Evolutionary conservation across 805 yeast genomes (phyloP).

Genomic region (Danielia oregonensis): DNA sequence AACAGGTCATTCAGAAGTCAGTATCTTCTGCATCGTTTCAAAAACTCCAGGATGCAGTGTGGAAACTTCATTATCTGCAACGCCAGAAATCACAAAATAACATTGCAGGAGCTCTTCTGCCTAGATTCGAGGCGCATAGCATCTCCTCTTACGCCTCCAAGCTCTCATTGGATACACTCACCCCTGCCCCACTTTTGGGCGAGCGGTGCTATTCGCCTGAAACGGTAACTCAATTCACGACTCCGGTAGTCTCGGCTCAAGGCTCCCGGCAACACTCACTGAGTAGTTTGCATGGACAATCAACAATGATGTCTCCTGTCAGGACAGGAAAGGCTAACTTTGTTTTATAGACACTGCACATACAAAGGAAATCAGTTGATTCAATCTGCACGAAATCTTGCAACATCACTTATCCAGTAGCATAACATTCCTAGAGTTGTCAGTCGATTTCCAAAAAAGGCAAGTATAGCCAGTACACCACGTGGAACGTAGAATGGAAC

Average conservation of each 20-base stretch:
- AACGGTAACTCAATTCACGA: constrained; percentile 14
- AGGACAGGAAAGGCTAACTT: constrained; percentile 5
- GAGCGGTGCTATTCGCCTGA: constrained; percentile 16
- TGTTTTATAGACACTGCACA: constrained; percentile 2
- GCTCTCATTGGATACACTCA: constrained; percentile 7
- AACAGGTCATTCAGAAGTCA: constrained; percentile 4
- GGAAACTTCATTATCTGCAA: constrained; percentile 8
- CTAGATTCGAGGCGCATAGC: background rate
- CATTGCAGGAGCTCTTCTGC: background rate
- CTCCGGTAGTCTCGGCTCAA: constrained; percentile 13
- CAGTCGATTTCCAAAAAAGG: no score
- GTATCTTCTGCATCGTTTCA: constrained; percentile 11
- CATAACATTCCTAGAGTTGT: no score
- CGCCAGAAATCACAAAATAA: background rate
- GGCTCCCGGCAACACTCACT: constrained; percentile 13
- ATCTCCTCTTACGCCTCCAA: constrained; percentile 1
- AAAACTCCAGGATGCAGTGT: constrained; percentile 14
- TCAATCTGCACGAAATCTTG: no score
- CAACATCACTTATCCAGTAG: no score
- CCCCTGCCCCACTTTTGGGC: constrained; percentile 9
- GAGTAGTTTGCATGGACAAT: constrained; percentile 6
- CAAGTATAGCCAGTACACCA: no score
- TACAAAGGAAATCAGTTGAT: background rate
- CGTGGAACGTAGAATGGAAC: no score
- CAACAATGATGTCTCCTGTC: constrained; percentile 1